Conservation (phyloP, 1,284 basidiomycete genomes). For the Wallemia mellicola region DNA sequence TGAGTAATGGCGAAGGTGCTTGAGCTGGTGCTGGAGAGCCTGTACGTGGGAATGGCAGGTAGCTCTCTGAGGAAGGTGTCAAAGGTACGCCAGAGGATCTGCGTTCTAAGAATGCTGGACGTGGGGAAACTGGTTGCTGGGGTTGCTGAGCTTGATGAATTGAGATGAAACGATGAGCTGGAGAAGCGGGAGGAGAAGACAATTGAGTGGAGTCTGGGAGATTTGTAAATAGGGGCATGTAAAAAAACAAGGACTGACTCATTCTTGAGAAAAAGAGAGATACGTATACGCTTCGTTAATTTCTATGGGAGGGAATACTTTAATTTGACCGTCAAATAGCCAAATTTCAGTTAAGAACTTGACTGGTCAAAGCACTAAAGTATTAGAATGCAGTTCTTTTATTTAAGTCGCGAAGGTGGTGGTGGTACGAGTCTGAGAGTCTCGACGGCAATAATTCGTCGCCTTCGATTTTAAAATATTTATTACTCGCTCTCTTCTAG, state of each 20-base stretch:
- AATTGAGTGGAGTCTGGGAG: conserved; percentile 5
- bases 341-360: neutral
- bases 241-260: neutral
- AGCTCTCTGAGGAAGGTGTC: neutral
- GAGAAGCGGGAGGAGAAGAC: conserved; percentile 5
- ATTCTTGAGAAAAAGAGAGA: conserved; percentile 2
- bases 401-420: neutral
- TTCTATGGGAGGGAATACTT: conserved; percentile 5
- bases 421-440: neutral
- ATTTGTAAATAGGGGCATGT: neutral
- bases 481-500: too few relatives aligned
- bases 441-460: conserved; percentile 1
- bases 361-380: conserved; percentile 2
- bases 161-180: conserved; percentile 6
- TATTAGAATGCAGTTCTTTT: neutral
- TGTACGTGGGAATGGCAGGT: conserved; percentile 3
- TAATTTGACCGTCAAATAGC: conserved; percentile 7
- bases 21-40: conserved; percentile 3
- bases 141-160: neutral
- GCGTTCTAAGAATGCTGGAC: neutral
- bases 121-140: neutral
- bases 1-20: conserved; percentile 2
- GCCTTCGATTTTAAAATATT: too few relatives aligned
- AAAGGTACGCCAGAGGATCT: neutral
- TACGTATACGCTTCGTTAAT: conserved; percentile 4